A percentile compares a stretch with the other conserved stretches of the same genome.
phyloP scores from a whole-genome alignment of 2,329 filamentous ascomycete genomes.

The Rhynchosporium secalis region DNA sequence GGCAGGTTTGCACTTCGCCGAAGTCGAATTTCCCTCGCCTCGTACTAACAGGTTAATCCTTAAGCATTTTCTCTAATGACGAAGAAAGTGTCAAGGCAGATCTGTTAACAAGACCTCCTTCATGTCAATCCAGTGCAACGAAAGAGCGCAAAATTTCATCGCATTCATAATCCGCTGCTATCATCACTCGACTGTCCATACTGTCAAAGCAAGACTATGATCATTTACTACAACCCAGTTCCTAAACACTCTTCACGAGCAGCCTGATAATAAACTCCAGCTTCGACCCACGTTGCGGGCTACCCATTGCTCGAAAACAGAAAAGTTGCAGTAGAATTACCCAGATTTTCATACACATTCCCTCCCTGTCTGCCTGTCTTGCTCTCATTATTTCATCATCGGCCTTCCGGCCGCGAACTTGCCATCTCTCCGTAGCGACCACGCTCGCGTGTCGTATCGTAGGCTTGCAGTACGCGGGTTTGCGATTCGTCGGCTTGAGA shows the following conservation, averaged over 20 bases:
- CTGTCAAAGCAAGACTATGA: not conserved
- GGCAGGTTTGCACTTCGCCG: too few relatives aligned
- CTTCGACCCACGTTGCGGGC: too few relatives aligned
- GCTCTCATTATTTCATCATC: conserved; percentile 11
- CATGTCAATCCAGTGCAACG: not conserved
- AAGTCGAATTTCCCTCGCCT: too few relatives aligned
- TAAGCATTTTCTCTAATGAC: too few relatives aligned
- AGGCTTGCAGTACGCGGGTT: conserved; percentile 91
- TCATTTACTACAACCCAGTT: not conserved
- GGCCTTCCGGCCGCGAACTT: conserved; percentile 35
- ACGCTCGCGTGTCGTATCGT: conserved; percentile 91
- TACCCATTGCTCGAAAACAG: not conserved
- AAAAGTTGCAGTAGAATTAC: conserved; percentile 21
- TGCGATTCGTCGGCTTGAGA: conserved; percentile 96
- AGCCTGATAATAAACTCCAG: not conserved
- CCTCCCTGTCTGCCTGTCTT: not conserved
- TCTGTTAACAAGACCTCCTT: not conserved
- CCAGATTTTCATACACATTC: conserved; percentile 19
- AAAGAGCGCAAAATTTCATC: not conserved
- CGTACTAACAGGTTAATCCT: too few relatives aligned
- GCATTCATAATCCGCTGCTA: not conserved
- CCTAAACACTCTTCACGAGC: not conserved
- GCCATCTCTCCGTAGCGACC: conserved; percentile 93
- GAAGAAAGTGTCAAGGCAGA: too few relatives aligned
- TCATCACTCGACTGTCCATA: not conserved